Percentiles rank a stretch among this genome's conserved stretches.
Conservation (phyloP, 345 rosid species). For the Aegle marmelos region DNA sequence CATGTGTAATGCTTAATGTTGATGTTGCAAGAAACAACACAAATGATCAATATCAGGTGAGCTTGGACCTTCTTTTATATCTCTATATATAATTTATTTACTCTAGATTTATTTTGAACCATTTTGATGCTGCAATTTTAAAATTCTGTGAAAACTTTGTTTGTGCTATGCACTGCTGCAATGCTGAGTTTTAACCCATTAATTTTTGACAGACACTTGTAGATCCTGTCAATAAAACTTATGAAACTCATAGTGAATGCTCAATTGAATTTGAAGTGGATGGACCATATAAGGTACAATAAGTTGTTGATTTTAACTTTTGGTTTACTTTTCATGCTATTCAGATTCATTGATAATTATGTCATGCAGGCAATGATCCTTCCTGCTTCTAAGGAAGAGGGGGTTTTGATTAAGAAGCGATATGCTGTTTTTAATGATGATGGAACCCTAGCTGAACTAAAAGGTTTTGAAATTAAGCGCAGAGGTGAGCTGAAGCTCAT, state of each 20-base stretch:
- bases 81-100: not conserved
- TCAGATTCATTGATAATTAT: slow-evolving; percentile 19
- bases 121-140: slow-evolving; percentile 12
- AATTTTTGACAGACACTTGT: slow-evolving; percentile 61
- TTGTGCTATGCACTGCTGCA: slow-evolving; percentile 7
- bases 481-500: slow-evolving; percentile 99
- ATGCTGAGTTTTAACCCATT: slow-evolving; percentile 17
- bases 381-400: slow-evolving; percentile 99
- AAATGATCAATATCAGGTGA: slow-evolving; percentile 95
- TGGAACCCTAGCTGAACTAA: slow-evolving; percentile 96
- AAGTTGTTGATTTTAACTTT: slow-evolving; percentile 10
- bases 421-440: slow-evolving; percentile 99
- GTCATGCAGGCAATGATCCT: slow-evolving; percentile 87
- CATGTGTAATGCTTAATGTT: slow-evolving; percentile 96
- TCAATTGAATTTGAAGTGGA: slow-evolving; percentile 99
- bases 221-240: slow-evolving; percentile 73
- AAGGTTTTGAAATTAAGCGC: slow-evolving; percentile 99
- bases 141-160: slow-evolving; percentile 17
- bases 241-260: slow-evolving; percentile 85
- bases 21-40: slow-evolving; percentile 92
- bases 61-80: slow-evolving; percentile 7
- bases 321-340: slow-evolving; percentile 10
- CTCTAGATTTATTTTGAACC: not conserved
- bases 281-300: slow-evolving; percentile 94
- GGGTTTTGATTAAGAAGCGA: slow-evolving; percentile 89